Percentiles rank a stretch among this genome's conserved stretches.
Conservation (phyloP, 768 basidiomycete species). For the Cyathus striatus region DNA sequence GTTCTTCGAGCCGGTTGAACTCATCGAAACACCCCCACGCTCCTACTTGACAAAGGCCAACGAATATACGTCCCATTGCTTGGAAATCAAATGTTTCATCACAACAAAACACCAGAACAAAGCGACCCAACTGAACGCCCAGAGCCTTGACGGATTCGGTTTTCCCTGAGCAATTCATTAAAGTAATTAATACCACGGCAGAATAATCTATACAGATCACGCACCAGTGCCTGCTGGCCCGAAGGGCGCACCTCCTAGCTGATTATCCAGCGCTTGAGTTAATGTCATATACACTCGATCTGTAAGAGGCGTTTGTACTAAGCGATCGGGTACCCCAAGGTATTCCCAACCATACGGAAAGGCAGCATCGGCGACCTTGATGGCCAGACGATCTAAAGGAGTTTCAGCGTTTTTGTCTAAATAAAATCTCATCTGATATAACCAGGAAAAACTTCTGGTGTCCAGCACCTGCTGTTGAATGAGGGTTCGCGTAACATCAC, state of each 20-base stretch:
- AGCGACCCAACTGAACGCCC: conserved; percentile 94
- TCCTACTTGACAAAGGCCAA: conserved; percentile 97
- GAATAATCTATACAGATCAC: conserved; percentile 10
- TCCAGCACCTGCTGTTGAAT: conserved; percentile 61
- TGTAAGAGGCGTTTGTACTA: conserved; percentile 97
- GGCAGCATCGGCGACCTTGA: conserved; percentile 83
- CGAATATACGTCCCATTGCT: conserved; percentile 99
- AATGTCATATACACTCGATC: conserved; percentile 95
- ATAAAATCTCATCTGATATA: conserved; percentile 99
- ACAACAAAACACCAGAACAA: conserved; percentile 99
- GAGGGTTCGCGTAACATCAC: conserved; percentile 86
- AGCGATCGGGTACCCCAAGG: conserved; percentile 91
- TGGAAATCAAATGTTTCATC: conserved; percentile 99
- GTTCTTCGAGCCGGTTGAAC: conserved; percentile 96
- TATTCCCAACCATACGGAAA: conserved; percentile 99
- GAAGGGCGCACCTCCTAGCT: conserved; percentile 96
- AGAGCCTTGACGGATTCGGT: conserved; percentile 99
- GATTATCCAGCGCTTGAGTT: conserved; percentile 91
- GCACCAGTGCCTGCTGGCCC: conserved; percentile 95
- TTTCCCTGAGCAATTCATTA: conserved; percentile 58
- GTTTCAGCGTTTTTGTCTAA: conserved; percentile 67
- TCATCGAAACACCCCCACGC: conserved; percentile 99
- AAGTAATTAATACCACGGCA: conserved; percentile 3
- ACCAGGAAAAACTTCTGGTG: conserved; percentile 79
- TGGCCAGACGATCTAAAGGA: conserved; percentile 74